phyloP scores from a whole-genome alignment of 2,329 filamentous ascomycete species.

The Chaetomium sp. region DNA sequence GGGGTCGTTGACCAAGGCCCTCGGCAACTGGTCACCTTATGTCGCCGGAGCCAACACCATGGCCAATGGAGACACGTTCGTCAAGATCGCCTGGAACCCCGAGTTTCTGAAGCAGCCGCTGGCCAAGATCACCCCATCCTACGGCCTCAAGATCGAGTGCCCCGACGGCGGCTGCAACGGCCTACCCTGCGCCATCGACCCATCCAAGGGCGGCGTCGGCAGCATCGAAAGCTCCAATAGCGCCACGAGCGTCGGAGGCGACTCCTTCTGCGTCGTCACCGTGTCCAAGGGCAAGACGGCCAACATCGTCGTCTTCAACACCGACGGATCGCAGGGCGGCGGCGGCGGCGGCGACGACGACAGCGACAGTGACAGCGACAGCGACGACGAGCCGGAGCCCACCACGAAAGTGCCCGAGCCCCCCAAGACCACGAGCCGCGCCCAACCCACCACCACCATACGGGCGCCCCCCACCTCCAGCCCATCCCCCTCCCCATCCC shows the following conservation, averaged over 20 bases:
- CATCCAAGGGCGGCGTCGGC: slow-evolving; percentile 56
- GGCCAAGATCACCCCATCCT: slow-evolving; percentile 61
- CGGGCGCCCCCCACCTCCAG: slow-evolving; percentile 7
- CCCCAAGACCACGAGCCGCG: slow-evolving; percentile 26
- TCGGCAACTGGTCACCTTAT: slow-evolving; percentile 78
- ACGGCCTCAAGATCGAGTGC: slow-evolving; percentile 71
- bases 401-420: slow-evolving; percentile 16
- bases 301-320: slow-evolving; percentile 64
- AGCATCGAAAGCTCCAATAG: slow-evolving; percentile 59
- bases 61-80: slow-evolving; percentile 64
- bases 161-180: slow-evolving; percentile 67
- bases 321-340: slow-evolving; percentile 45
- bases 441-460: slow-evolving; percentile 14
- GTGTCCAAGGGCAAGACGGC: slow-evolving; percentile 67
- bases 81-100: slow-evolving; percentile 79
- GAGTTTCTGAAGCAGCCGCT: slow-evolving; percentile 64
- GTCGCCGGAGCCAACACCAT: slow-evolving; percentile 76
- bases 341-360: slow-evolving; percentile 7
- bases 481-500: slow-evolving; percentile 26
- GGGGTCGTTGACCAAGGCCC: slow-evolving; percentile 63
- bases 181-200: slow-evolving; percentile 73
- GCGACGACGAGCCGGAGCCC: slow-evolving; percentile 24
- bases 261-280: slow-evolving; percentile 75
- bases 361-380: slow-evolving; percentile 5
- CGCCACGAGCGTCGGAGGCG: slow-evolving; percentile 65